Conservation (phyloP, 2,329 filamentous ascomycete genomes). For the Phyllosticta citribraziliensis region DNA sequence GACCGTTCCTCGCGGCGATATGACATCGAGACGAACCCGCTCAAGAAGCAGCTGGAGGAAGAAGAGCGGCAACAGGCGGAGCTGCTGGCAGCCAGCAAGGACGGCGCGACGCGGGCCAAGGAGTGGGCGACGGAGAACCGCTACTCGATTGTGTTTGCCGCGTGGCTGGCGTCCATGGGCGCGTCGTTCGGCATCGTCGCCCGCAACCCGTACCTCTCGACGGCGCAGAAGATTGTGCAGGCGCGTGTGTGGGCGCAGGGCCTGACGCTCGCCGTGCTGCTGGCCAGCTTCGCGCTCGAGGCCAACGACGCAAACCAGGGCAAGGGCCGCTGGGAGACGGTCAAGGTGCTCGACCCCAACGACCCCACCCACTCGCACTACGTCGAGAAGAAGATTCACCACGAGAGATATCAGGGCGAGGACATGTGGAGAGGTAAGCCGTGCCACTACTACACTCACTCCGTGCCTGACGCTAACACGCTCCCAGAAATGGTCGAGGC, state of each 20-base stretch:
- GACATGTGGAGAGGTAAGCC: slow-evolving; percentile 81
- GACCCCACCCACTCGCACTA: slow-evolving; percentile 74
- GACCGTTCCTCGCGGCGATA: slow-evolving; percentile 63
- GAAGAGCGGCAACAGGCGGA: slow-evolving; percentile 30
- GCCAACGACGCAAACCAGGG: slow-evolving; percentile 66
- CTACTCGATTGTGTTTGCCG: slow-evolving; percentile 74
- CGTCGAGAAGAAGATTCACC: slow-evolving; percentile 80
- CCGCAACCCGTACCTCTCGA: slow-evolving; percentile 64
- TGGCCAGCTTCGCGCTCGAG: slow-evolving; percentile 77
- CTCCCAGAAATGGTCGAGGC: slow-evolving; percentile 67
- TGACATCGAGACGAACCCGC: slow-evolving; percentile 61
- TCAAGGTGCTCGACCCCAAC: slow-evolving; percentile 68
- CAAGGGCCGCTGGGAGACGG: slow-evolving; percentile 71
- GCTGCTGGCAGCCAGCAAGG: slow-evolving; percentile 44
- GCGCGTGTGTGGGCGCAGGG: slow-evolving; percentile 91
- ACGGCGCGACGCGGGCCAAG: slow-evolving; percentile 50
- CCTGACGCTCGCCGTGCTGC: slow-evolving; percentile 72
- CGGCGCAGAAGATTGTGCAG: slow-evolving; percentile 82
- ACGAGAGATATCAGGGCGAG: slow-evolving; percentile 78
- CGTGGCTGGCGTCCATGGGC: slow-evolving; percentile 74
- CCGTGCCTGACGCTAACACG: background rate
- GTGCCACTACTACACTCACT: background rate
- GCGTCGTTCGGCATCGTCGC: slow-evolving; percentile 65
- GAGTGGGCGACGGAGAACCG: slow-evolving; percentile 71
- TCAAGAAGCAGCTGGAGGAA: slow-evolving; percentile 46